Conservation (phyloP, 352 stramenopile species). For the Phytophthora quininea region DNA sequence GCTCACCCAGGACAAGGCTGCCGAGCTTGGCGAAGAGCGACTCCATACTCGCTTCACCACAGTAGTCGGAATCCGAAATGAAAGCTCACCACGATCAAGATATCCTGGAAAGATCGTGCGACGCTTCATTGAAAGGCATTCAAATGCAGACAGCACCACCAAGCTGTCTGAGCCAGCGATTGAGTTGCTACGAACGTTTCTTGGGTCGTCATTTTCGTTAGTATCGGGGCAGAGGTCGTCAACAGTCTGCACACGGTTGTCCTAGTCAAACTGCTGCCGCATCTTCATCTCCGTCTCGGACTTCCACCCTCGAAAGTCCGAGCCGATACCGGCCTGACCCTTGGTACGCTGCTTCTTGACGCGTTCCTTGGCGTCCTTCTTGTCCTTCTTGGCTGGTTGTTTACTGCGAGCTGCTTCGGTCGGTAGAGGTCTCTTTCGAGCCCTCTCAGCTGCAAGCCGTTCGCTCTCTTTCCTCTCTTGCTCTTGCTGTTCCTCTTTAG, state of each 20-base stretch:
- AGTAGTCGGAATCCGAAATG: conserved; percentile 13
- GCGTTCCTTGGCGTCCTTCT: conserved; percentile 66
- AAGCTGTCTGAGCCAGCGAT: conserved; percentile 32
- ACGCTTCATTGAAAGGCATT: background rate
- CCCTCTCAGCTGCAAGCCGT: background rate
- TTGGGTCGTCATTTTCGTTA: too few relatives aligned
- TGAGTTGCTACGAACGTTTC: background rate
- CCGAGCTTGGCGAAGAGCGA: conserved; percentile 59
- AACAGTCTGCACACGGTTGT: too few relatives aligned
- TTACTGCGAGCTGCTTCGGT: background rate
- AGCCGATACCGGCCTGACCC: conserved; percentile 79
- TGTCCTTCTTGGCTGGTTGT: conserved; percentile 32
- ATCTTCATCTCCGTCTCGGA: conserved; percentile 82
- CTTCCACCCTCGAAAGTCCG: conserved; percentile 78
- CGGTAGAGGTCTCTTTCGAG: conserved; percentile 24
- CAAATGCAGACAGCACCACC: too few relatives aligned
- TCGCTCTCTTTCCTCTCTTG: conserved; percentile 1
- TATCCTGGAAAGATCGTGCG: conserved; percentile 24
- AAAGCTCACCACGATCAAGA: background rate
- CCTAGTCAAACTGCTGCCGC: conserved; percentile 78
- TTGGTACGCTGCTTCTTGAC: conserved; percentile 75
- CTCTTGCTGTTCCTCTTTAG: conserved; percentile 20
- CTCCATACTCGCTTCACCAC: conserved; percentile 40
- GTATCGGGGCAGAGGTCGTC: too few relatives aligned
- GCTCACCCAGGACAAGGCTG: conserved; percentile 49